Evolutionary conservation across 306 rosid genomes (phyloP), one percentile per base, ranked within the genome.

Genomic region (Cucurbita maxima): DNA sequence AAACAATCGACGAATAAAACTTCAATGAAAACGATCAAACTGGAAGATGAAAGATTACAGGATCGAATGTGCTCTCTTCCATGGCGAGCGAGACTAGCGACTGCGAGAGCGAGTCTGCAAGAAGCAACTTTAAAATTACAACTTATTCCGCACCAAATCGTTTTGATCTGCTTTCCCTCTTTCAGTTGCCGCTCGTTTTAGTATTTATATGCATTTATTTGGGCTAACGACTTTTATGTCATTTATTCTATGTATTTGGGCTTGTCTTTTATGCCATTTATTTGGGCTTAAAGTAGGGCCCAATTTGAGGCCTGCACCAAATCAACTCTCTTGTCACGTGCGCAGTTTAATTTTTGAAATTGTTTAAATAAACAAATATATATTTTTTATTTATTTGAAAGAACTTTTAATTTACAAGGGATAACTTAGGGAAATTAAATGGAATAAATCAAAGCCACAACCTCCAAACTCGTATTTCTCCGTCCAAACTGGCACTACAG

Each of bases 41-140:
- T 7, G 1, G 16, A 25, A 61, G 25, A 53, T 10, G 14, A 22
- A 38, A 52, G 72, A 55, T 69, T 79, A 92, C 98, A 56, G 79
- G 75, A 38, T 90, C 89, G 73, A 87, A 93, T 16, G 83, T 55
- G 61, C 36, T 37, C 61, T 86, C 90, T 73, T 82, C 96, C 98
- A 90, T 88, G 11, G 76, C 25, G 69, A 54, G 5, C 13, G 43
- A 67, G 53, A 25, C 44, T 50, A 18, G 58, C 14, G 19, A 69
- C 30, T 30, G 44, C 9, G 18, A 43, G 9, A 10, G 44, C 9
- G 18, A 43, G 5, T 18, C 41, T 6, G 72, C 7, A 11, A 20
- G 18, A 11, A 6, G 54, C 20, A 25, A 69, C 8, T 25, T 7
- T 50, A 41, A 45, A 67, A 11, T 12, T 47, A 11, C 72, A 6